Evolutionary conservation across 306 rosid species (phyloP).

Genomic region (barrel medic (Medicago truncatula)): DNA sequence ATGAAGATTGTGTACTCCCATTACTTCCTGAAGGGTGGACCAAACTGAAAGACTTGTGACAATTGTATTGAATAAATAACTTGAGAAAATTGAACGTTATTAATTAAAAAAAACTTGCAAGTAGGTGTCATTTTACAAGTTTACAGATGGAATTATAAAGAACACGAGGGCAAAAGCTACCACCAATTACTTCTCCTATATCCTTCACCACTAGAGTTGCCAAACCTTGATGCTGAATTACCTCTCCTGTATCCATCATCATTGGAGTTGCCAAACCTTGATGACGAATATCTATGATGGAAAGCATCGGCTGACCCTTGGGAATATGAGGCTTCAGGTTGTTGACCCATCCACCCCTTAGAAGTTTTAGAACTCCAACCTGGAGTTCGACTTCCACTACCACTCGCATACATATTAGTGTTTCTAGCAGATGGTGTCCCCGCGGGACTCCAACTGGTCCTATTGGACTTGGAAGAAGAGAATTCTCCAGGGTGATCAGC

Average conservation of each 20-base stretch:
- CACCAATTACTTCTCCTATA: constrained; percentile 53
- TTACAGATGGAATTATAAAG: background rate
- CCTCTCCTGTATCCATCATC: constrained; percentile 42
- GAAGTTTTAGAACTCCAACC: constrained; percentile 44
- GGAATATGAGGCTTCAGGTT: constrained; percentile 49
- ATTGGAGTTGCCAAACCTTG: constrained; percentile 60
- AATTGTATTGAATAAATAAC: background rate
- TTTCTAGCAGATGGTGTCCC: constrained; percentile 53
- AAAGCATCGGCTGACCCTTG: constrained; percentile 43
- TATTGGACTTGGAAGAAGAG: constrained; percentile 43
- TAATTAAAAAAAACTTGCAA: background rate
- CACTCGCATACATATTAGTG: constrained; percentile 30
- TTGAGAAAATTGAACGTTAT: background rate
- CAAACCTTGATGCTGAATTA: constrained; percentile 64
- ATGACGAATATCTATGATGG: constrained; percentile 55
- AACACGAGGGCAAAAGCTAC: constrained; percentile 39
- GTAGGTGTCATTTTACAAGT: constrained; percentile 3
- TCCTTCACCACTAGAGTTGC: constrained; percentile 48
- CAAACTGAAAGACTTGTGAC: background rate
- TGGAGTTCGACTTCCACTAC: constrained; percentile 49
- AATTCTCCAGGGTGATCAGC: constrained; percentile 55
- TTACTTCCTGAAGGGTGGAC: background rate
- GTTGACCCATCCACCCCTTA: constrained; percentile 39
- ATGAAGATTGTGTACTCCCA: too few relatives aligned
- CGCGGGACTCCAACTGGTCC: constrained; percentile 50